Conservation (phyloP, 1,284 basidiomycete species). For the Athelia psychrophila region DNA sequence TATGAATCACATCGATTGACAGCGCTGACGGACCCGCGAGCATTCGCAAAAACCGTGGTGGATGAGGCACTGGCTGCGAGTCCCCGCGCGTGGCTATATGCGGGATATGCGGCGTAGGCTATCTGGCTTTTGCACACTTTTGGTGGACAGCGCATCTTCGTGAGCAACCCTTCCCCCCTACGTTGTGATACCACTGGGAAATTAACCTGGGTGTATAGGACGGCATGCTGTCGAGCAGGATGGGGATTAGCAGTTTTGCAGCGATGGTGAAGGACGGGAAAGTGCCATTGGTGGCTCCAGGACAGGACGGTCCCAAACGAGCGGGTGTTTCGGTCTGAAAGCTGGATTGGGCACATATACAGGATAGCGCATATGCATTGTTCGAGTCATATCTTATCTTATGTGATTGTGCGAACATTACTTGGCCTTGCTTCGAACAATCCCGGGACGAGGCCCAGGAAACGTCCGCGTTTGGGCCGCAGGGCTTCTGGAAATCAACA, state of each 20-base stretch:
- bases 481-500: too few species aligned
- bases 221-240: conserved; percentile 10
- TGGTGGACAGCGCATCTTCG: conserved; percentile 14
- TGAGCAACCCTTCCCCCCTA: too few species aligned
- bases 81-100: conserved; percentile 22
- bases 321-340: too few species aligned
- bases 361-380: too few species aligned
- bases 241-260: conserved; percentile 12
- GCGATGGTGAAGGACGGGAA: conserved; percentile 7
- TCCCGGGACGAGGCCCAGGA: too few species aligned
- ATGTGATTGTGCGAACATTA: too few species aligned
- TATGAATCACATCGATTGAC: conserved; percentile 2
- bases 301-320: too few species aligned
- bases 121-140: conserved; percentile 28
- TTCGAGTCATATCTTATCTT: too few species aligned
- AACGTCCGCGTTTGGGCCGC: too few species aligned
- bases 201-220: conserved; percentile 6
- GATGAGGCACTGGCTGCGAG: conserved; percentile 17
- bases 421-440: too few species aligned
- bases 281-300: background rate
- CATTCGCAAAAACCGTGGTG: conserved; percentile 22
- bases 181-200: too few species aligned
- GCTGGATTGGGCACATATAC: too few species aligned
- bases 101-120: conserved; percentile 14
- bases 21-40: conserved; percentile 8